Evolutionary conservation across 345 rosid species (phyloP).

Genomic region (Litchi chinensis): DNA sequence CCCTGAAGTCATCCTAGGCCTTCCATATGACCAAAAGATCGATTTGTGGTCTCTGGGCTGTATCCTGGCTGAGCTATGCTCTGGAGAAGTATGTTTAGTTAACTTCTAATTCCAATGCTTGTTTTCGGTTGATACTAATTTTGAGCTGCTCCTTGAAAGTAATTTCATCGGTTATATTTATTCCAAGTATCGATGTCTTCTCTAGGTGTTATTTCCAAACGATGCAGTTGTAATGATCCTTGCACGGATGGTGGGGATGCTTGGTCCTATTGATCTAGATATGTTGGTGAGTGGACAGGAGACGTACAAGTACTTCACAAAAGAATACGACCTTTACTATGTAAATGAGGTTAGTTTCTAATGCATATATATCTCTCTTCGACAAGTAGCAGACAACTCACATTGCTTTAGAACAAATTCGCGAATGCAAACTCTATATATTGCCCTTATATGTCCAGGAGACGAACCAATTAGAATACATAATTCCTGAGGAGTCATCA

Average conservation of each 20-base stretch:
- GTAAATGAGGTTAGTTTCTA: constrained; percentile 60
- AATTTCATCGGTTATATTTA: constrained; percentile 6
- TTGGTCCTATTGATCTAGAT: constrained; percentile 78
- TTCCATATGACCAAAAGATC: constrained; percentile 84
- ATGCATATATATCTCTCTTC: constrained; percentile 14
- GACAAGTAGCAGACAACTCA: background rate
- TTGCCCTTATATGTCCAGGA: constrained; percentile 48
- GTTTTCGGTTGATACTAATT: background rate
- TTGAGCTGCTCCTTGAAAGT: background rate
- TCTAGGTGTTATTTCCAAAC: constrained; percentile 89
- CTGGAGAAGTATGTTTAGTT: constrained; percentile 73
- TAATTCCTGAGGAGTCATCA: constrained; percentile 66
- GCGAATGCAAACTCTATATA: background rate
- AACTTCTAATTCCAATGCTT: background rate
- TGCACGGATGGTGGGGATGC: constrained; percentile 65
- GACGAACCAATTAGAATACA: constrained; percentile 69
- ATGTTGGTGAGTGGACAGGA: constrained; percentile 86
- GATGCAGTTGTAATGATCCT: constrained; percentile 79
- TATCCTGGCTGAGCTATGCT: constrained; percentile 86
- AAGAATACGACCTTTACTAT: constrained; percentile 72
- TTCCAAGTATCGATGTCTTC: constrained; percentile 11
- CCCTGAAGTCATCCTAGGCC: constrained; percentile 95
- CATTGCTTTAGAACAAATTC: background rate
- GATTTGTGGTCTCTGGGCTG: constrained; percentile 98
- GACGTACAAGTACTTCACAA: constrained; percentile 77